These are phyloP conservation scores for Cytospora mali DNA, from an alignment of 2,329 filamentous ascomycete genomes.

Conservation along the genomic window DNA sequence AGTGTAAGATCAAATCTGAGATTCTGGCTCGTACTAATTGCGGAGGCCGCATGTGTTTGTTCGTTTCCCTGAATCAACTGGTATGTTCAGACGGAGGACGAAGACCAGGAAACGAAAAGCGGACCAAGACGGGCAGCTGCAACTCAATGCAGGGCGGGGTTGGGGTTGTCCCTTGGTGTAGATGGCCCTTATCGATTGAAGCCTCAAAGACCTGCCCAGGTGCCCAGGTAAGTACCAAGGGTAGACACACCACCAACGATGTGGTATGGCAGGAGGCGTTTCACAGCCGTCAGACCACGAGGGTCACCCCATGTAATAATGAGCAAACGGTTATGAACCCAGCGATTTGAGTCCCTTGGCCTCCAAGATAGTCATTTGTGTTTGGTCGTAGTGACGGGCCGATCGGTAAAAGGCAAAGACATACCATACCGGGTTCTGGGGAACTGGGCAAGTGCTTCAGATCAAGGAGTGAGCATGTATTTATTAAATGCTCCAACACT, in stretches of 20 bases:
- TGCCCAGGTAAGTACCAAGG: too few relatives aligned
- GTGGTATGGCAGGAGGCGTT: slow-evolving; percentile 21
- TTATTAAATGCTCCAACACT: not conserved
- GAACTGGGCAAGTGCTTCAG: not conserved
- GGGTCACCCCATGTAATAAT: slow-evolving; percentile 1
- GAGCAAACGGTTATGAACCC: not conserved
- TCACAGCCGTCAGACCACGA: slow-evolving; percentile 21
- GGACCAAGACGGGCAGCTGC: not conserved
- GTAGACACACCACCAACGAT: not conserved
- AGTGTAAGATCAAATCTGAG: not conserved
- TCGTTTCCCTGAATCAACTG: too few relatives aligned
- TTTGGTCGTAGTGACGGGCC: slow-evolving; percentile 8
- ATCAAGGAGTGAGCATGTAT: slow-evolving; percentile 10
- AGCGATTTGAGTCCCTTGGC: not conserved
- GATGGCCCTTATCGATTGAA: slow-evolving; percentile 19
- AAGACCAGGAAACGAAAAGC: slow-evolving; percentile 6
- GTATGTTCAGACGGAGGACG: slow-evolving; percentile 11
- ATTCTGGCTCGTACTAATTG: not conserved
- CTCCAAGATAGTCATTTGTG: not conserved
- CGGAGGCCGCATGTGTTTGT: not conserved
- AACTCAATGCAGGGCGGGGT: not conserved
- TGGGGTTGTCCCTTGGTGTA: not conserved
- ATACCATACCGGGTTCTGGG: slow-evolving; percentile 8
- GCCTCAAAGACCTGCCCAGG: too few relatives aligned
- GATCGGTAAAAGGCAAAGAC: slow-evolving; percentile 5